Evolutionary conservation across 768 basidiomycete genomes (phyloP).

Genomic region (Termitomyces sp.): DNA sequence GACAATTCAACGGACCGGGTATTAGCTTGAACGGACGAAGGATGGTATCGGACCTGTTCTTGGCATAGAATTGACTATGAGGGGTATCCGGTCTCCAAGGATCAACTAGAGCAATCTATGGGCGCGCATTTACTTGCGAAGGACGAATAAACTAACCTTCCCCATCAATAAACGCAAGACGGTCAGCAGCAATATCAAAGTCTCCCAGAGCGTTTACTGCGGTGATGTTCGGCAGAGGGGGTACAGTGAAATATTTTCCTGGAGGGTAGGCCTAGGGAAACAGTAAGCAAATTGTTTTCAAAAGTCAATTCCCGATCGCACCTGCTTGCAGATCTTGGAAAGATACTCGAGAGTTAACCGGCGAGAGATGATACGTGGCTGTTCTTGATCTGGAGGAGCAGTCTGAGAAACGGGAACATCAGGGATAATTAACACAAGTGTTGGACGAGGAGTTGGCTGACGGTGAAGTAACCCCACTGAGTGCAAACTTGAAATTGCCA

Average conservation of each 20-base stretch:
- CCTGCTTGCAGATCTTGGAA: conserved; percentile 64
- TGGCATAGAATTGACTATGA: conserved; percentile 63
- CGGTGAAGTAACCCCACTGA: conserved; percentile 93
- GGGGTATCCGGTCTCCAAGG: conserved; percentile 89
- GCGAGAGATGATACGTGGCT: conserved; percentile 76
- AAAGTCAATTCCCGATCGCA: conserved; percentile 7
- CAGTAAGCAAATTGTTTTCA: background rate
- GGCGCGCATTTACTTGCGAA: background rate
- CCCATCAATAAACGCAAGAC: conserved; percentile 85
- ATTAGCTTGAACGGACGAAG: conserved; percentile 83
- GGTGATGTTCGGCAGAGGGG: conserved; percentile 70
- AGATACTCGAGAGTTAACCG: conserved; percentile 69
- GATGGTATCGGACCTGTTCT: conserved; percentile 62
- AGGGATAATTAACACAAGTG: background rate
- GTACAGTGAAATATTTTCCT: conserved; percentile 70
- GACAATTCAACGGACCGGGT: conserved; percentile 39
- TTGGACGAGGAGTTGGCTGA: conserved; percentile 23
- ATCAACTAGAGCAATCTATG: conserved; percentile 47
- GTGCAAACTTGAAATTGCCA: conserved; percentile 94
- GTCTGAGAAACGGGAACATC: conserved; percentile 40
- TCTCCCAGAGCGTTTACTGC: conserved; percentile 83
- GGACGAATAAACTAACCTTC: conserved; percentile 42
- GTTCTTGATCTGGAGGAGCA: conserved; percentile 62
- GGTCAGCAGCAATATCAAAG: conserved; percentile 73
- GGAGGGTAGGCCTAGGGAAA: conserved; percentile 61